phyloP scores from a whole-genome alignment of 148 eudicot genomes.

The Vaccinium myrtillus region DNA sequence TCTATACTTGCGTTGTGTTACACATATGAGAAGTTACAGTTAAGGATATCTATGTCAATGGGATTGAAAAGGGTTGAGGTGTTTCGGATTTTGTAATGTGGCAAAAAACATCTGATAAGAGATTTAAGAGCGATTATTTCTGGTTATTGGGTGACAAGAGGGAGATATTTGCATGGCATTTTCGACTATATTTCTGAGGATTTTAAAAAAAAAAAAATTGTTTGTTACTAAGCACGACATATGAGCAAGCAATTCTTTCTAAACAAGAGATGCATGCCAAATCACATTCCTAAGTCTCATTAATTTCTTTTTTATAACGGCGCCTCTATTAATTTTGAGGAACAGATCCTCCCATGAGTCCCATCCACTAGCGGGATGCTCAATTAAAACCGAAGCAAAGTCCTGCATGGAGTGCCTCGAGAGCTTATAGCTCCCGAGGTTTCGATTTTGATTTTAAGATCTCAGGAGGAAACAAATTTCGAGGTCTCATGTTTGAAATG shows the following conservation, averaged over 20 bases:
- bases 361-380: no score
- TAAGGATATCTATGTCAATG: not conserved
- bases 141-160: not conserved
- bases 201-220: not conserved
- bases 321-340: not conserved
- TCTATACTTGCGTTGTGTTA: not conserved
- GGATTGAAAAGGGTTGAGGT: not conserved
- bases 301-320: not conserved
- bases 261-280: not conserved
- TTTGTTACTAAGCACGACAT: not conserved
- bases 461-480: not conserved
- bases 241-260: not conserved
- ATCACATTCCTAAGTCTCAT: not conserved
- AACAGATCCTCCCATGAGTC: not conserved
- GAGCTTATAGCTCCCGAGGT: not conserved
- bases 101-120: not conserved
- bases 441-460: not conserved
- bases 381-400: not conserved
- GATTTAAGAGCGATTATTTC: not conserved
- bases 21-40: not conserved
- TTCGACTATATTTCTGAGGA: not conserved
- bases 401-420: not conserved
- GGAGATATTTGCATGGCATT: not conserved
- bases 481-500: no score
- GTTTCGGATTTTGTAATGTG: not conserved